Evolutionary conservation across 148 eudicot genomes (phyloP), one percentile per base, ranked within the genome.

Genomic region (Spergularia marina): DNA sequence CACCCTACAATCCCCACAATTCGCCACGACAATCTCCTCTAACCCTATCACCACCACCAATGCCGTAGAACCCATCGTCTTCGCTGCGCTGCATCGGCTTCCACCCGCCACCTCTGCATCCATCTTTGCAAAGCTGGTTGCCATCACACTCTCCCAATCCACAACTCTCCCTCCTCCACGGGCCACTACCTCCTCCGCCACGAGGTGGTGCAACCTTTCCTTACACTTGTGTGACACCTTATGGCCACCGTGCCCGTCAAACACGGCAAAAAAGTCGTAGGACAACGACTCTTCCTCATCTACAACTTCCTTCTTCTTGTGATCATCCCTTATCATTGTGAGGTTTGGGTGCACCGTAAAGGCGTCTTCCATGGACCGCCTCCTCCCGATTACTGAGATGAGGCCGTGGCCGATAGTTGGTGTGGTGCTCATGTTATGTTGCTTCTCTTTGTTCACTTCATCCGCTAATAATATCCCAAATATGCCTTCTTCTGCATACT

Each of bases 1-100:
- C 65, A 70, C 88, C 75, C 84, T 86, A 25, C 83, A 86, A 60
- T 83, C 77, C 1, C 86, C 86, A 65, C 84, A 81, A 16, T 86
- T 86, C 3, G 84, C 86, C 72, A 81, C 86, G 57, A 81, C 84
- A 20, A 86, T 60, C 77, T 65, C 88, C 62, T 86, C 79, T 30
- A 59, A 58, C 13, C 86, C 82, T 53, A 81, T 74, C 71, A 83
- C 47, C 68, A 79, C 88, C 77, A 83, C 88, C 72, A 79, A 68
- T 25, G 88, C 88, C 20, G 84, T 81, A 11, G 86, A 73, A 20
- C 84, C 86, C 54, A 74, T 41, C 73, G 72, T 25, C 51, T 0
- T 25, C 74, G 21, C 52, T 16, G 15, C 9, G 12, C 23, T 40
- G 3, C 56, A 21, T 11, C 20, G 16, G 6, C 52, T 60, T 34